Conservation (phyloP, 2,329 filamentous ascomycete species). For the Cordyceps tenuipes region DNA sequence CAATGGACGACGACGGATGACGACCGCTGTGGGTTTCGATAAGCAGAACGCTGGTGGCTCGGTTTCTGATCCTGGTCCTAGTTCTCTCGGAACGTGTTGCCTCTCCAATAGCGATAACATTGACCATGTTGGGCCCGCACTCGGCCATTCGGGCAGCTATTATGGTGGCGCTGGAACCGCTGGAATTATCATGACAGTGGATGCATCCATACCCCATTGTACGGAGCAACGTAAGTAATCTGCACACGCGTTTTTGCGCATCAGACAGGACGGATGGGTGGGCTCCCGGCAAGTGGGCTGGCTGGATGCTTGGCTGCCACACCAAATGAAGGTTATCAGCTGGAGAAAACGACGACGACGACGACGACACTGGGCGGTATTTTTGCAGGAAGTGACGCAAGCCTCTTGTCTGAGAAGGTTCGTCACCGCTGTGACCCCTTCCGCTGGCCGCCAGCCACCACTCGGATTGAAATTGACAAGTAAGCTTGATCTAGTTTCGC, state of each 20-base stretch:
- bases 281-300: neutral
- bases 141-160: neutral
- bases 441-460: neutral
- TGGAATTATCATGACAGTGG: neutral
- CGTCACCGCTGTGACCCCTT: neutral
- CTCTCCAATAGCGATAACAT: neutral
- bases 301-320: neutral
- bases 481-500: neutral
- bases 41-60: neutral
- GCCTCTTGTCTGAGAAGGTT: slow-evolving; percentile 1
- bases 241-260: neutral
- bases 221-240: neutral
- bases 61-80: too few relatives aligned
- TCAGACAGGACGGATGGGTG: neutral
- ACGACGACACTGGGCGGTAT: neutral
- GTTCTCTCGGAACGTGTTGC: neutral
- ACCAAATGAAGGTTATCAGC: neutral
- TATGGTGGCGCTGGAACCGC: neutral
- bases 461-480: neutral
- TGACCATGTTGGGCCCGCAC: neutral
- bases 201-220: neutral
- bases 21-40: neutral
- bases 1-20: neutral
- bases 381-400: slow-evolving; percentile 3
- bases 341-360: neutral